A percentile compares a stretch with the other conserved stretches of the same genome.
Conservation (phyloP, 768 basidiomycete genomes). For the Saitozyma podzolica region DNA sequence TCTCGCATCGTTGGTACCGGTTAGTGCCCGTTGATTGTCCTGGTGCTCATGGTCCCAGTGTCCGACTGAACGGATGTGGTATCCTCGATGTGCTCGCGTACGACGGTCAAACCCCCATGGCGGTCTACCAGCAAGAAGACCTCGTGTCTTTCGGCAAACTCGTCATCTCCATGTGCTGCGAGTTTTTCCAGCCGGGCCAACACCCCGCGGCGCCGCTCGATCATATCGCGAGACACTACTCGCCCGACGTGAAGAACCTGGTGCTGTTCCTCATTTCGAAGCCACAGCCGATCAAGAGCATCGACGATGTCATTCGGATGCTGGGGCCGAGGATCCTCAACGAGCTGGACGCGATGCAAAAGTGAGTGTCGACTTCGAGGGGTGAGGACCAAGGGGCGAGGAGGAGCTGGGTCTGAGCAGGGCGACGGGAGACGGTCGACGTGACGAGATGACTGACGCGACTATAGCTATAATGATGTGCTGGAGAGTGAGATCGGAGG, state of each 20-base stretch:
- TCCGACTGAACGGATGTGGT: slow-evolving; percentile 84
- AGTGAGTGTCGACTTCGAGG: slow-evolving; percentile 56
- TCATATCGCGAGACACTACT: slow-evolving; percentile 69
- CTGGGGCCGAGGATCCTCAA: slow-evolving; percentile 67
- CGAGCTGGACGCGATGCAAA: slow-evolving; percentile 83
- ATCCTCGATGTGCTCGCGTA: slow-evolving; percentile 81
- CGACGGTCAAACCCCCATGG: slow-evolving; percentile 54
- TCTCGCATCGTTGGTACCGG: background rate
- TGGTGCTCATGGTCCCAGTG: slow-evolving; percentile 53
- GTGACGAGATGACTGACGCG: slow-evolving; percentile 7
- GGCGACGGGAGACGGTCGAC: too few species aligned
- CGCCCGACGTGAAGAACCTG: slow-evolving; percentile 76
- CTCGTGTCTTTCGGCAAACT: slow-evolving; percentile 80
- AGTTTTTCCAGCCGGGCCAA: slow-evolving; percentile 64
- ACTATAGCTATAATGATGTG: slow-evolving; percentile 68
- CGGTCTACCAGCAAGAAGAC: slow-evolving; percentile 70
- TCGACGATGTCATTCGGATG: slow-evolving; percentile 78
- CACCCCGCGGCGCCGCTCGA: slow-evolving; percentile 75
- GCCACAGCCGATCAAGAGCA: slow-evolving; percentile 63
- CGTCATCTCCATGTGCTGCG: slow-evolving; percentile 74
- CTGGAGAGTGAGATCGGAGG: slow-evolving; percentile 77
- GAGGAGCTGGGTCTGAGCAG: background rate
- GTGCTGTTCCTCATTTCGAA: slow-evolving; percentile 73
- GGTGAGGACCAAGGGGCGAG: slow-evolving; percentile 4
- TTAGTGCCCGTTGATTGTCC: background rate